These are phyloP conservation scores for Cyclocybe cylindracea DNA, from an alignment of 768 basidiomycete genomes.

Conservation along the genomic window DNA sequence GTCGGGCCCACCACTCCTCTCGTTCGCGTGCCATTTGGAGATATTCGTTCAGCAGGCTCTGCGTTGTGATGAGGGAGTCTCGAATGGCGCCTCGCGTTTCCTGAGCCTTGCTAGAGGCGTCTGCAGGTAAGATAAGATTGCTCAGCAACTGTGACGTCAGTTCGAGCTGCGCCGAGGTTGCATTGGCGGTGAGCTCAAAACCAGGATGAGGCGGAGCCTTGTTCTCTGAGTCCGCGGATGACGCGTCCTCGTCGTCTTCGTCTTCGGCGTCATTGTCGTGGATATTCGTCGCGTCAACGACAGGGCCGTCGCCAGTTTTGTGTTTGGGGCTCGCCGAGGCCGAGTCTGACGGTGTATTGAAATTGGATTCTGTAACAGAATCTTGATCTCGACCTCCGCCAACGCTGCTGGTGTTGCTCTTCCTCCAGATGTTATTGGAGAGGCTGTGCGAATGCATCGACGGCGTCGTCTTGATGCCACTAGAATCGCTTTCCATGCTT, in stretches of 20 bases:
- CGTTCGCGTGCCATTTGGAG: slow-evolving; percentile 60
- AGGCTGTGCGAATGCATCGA: slow-evolving; percentile 21
- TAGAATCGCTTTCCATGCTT: slow-evolving; percentile 40
- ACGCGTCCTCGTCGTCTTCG: slow-evolving; percentile 36
- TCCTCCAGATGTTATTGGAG: slow-evolving; percentile 18
- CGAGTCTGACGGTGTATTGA: slow-evolving; percentile 14
- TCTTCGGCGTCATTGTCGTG: slow-evolving; percentile 30
- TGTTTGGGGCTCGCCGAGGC: slow-evolving; percentile 18
- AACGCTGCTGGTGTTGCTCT: slow-evolving; percentile 5
- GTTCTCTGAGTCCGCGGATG: slow-evolving; percentile 42
- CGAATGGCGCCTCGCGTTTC: slow-evolving; percentile 54
- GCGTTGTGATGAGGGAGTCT: slow-evolving; percentile 58
- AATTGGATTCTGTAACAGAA: slow-evolving; percentile 4
- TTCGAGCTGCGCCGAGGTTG: slow-evolving; percentile 76
- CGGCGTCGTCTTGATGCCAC: slow-evolving; percentile 27
- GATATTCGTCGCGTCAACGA: background rate
- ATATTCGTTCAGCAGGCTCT: slow-evolving; percentile 24
- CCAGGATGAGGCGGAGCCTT: slow-evolving; percentile 54
- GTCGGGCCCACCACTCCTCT: slow-evolving; percentile 77
- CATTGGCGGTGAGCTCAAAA: slow-evolving; percentile 71
- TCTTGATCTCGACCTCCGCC: slow-evolving; percentile 11
- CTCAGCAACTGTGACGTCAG: slow-evolving; percentile 66
- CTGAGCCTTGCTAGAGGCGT: slow-evolving; percentile 21
- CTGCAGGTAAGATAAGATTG: slow-evolving; percentile 40
- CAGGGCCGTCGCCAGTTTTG: slow-evolving; percentile 9